Evolutionary conservation across 768 basidiomycete genomes (phyloP).

Genomic region (Boletus bicolor): DNA sequence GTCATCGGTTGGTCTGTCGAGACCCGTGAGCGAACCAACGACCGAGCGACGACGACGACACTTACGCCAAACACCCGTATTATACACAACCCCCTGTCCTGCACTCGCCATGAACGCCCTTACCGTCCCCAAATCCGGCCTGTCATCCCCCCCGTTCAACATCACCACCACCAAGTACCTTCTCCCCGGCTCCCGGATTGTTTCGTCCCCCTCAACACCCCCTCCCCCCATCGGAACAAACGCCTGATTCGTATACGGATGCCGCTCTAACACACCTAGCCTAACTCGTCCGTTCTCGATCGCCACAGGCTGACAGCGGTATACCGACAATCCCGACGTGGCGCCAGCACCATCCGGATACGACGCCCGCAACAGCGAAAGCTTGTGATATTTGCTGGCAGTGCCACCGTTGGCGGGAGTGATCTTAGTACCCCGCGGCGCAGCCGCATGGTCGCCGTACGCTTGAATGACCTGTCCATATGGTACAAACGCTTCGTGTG

Average conservation of each 20-base stretch:
- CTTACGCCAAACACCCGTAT: constrained; percentile 88
- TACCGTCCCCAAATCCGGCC: constrained; percentile 70
- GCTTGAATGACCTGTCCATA: constrained; percentile 93
- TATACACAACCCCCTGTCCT: constrained; percentile 84
- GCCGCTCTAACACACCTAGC: constrained; percentile 81
- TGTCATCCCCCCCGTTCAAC: constrained; percentile 68
- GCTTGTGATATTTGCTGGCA: constrained; percentile 90
- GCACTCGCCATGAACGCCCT: constrained; percentile 80
- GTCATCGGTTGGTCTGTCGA: constrained; percentile 88
- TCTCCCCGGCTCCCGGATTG: constrained; percentile 45
- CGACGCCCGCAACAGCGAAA: constrained; percentile 63
- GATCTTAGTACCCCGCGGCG: constrained; percentile 65
- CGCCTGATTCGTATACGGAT: constrained; percentile 85
- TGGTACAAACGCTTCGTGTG: constrained; percentile 79
- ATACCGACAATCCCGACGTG: constrained; percentile 75
- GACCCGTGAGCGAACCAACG: constrained; percentile 2
- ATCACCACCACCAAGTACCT: constrained; percentile 86
- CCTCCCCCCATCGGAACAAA: constrained; percentile 90
- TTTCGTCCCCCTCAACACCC: constrained; percentile 38
- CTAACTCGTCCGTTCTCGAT: constrained; percentile 48
- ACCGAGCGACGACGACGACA: constrained; percentile 17
- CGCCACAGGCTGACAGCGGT: constrained; percentile 62
- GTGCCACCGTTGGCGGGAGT: constrained; percentile 88
- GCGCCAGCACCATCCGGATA: constrained; percentile 61
- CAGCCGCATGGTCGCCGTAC: constrained; percentile 63